Percentiles rank a stretch among this genome's conserved stretches.
Conservation (phyloP, 495 filamentous ascomycete species). For the Haplographium delicatum region DNA sequence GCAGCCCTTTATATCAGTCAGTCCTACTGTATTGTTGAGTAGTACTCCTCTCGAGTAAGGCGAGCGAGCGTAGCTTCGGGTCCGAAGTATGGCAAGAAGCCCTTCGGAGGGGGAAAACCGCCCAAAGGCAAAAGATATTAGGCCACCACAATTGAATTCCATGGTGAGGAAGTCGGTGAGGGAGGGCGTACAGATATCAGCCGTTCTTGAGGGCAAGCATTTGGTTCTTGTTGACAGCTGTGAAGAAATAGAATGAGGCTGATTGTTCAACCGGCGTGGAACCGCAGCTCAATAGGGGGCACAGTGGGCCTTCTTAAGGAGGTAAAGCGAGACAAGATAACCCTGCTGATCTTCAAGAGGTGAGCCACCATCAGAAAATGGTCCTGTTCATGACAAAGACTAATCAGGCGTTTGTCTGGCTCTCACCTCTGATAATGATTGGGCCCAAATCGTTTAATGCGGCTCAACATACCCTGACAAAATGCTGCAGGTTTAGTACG, state of each 20-base stretch:
- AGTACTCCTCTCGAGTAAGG: neutral
- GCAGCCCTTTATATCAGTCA: neutral
- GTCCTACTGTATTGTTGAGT: too few relatives aligned
- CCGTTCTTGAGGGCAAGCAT: neutral
- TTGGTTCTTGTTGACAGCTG: neutral
- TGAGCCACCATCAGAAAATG: neutral
- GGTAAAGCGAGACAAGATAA: neutral
- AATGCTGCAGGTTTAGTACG: too few relatives aligned
- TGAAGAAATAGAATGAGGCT: neutral
- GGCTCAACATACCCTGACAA: too few relatives aligned
- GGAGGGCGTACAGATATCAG: too few relatives aligned
- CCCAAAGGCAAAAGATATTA: neutral
- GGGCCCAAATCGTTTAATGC: too few relatives aligned
- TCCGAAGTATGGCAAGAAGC: too few relatives aligned
- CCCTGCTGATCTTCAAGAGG: neutral
- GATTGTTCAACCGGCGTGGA: neutral
- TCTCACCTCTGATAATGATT: neutral
- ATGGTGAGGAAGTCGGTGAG: too few relatives aligned
- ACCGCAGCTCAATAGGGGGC: neutral
- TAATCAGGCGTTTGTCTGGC: neutral
- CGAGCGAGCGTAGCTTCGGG: neutral
- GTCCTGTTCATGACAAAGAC: neutral
- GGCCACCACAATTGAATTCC: too few relatives aligned
- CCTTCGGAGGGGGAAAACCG: neutral
- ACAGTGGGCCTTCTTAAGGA: conserved; percentile 3